Evolutionary conservation across 371 early-diverging fungal species (phyloP), one percentile per base, ranked within the genome.

Genomic region (Mortierella sp.): DNA sequence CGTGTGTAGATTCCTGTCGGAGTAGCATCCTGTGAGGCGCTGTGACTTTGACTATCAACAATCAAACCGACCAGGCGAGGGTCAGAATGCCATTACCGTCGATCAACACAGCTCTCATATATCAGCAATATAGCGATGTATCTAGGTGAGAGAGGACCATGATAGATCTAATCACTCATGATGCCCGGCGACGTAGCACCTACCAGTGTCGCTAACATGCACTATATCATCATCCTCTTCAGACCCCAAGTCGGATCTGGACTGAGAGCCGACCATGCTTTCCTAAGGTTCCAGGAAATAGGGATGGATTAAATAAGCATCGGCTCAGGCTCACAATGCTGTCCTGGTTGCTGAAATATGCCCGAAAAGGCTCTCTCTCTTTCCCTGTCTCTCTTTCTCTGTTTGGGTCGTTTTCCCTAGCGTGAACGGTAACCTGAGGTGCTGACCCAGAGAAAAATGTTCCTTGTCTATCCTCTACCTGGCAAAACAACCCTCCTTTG

Each of bases 151-250:
- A n/a, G n/a, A n/a, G n/a, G n/a, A n/a, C n/a, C n/a, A n/a, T n/a
- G n/a, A n/a, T n/a, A n/a, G n/a, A n/a, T n/a, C n/a, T n/a, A n/a
- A n/a, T n/a, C n/a, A n/a, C n/a, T n/a, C n/a, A n/a, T n/a, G n/a
- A n/a, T n/a, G n/a, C n/a, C n/a, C n/a, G n/a, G n/a, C n/a, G n/a
- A n/a, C n/a, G n/a, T n/a, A n/a, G n/a, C 3, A 4, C 56, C 41
- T 62, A 75, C 76, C 62, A 12, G 60, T 63, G 5, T 57, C 30
- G 32, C 65, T 46, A 31, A 76, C 70, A 42, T 76, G 78, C 26
- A 76, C 78, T 32, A 76, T 56, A 27, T 76, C 78, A 39, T 76
- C 78, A 17, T 76, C 76, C 34, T 75, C 76, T 43, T 76, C 70
- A 41, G 69, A 68, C 37, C 54, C 37, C 23, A 65, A 49, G 51